Conservation (phyloP, 345 rosid genomes). For the Viola odorata region DNA sequence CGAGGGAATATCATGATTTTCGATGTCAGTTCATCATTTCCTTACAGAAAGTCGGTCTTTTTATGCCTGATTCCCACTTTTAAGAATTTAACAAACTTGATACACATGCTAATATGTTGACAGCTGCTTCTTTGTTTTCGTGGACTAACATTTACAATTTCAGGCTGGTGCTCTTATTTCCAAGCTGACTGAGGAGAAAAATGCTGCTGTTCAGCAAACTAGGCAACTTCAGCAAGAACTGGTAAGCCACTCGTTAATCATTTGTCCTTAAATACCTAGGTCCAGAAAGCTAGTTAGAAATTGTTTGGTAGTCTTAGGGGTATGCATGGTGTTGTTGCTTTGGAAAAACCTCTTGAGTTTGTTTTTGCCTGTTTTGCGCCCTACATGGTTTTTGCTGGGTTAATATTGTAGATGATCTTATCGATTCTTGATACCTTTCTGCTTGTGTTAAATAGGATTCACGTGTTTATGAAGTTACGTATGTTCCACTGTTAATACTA, state of each 20-base stretch:
- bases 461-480: background rate
- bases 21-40: background rate
- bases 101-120: background rate
- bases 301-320: background rate
- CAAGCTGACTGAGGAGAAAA: constrained; percentile 57
- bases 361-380: too few relatives aligned
- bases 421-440: too few relatives aligned
- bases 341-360: background rate
- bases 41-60: too few relatives aligned
- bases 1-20: background rate
- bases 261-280: too few relatives aligned
- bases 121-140: background rate
- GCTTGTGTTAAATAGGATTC: background rate
- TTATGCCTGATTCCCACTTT: too few relatives aligned
- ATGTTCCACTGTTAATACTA: background rate
- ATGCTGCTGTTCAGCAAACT: constrained; percentile 39
- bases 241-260: constrained; percentile 32
- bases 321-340: background rate
- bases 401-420: too few relatives aligned
- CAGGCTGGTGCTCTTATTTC: constrained; percentile 49
- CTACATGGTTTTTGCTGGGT: too few relatives aligned
- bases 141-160: constrained; percentile 15
- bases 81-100: background rate
- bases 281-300: too few relatives aligned
- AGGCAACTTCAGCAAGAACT: constrained; percentile 55